A percentile compares a stretch with the other conserved stretches of the same genome.
Evolutionary conservation across 257 asterid species (phyloP).

Genomic region (Petunia axillaris): DNA sequence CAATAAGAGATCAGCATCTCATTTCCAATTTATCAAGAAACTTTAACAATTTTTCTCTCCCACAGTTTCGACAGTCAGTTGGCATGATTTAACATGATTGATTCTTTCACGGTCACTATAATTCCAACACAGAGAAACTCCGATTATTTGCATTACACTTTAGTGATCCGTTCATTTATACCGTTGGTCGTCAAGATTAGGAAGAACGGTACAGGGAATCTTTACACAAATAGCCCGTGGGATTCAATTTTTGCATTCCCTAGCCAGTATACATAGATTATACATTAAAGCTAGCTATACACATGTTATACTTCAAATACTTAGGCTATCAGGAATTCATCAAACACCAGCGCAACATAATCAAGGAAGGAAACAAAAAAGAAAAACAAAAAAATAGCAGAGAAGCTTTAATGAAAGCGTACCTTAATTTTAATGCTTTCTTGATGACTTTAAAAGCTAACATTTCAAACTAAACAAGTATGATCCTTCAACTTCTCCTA

Average conservation of each 20-base stretch:
- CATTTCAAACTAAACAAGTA: neutral
- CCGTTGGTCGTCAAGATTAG: neutral
- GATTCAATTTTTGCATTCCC: neutral
- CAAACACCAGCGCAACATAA: constrained; percentile 6
- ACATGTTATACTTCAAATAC: neutral
- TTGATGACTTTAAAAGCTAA: neutral
- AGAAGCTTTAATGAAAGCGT: too few species aligned
- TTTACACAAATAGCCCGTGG: neutral
- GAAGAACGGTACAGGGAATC: neutral
- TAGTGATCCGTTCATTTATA: neutral
- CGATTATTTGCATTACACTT: neutral
- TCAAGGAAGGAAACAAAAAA: neutral
- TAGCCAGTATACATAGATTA: neutral
- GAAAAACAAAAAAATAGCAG: too few species aligned
- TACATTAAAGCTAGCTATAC: neutral
- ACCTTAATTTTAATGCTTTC: constrained; percentile 2
- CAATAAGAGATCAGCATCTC: neutral
- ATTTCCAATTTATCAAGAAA: neutral
- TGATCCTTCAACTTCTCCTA: neutral
- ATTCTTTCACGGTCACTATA: constrained; percentile 2
- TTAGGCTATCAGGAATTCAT: neutral
- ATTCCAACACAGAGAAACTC: neutral
- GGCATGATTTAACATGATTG: neutral
- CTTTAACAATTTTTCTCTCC: neutral
- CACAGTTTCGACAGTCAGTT: neutral